Conservation (phyloP, 495 filamentous ascomycete genomes). For the Penicillium soppii region DNA sequence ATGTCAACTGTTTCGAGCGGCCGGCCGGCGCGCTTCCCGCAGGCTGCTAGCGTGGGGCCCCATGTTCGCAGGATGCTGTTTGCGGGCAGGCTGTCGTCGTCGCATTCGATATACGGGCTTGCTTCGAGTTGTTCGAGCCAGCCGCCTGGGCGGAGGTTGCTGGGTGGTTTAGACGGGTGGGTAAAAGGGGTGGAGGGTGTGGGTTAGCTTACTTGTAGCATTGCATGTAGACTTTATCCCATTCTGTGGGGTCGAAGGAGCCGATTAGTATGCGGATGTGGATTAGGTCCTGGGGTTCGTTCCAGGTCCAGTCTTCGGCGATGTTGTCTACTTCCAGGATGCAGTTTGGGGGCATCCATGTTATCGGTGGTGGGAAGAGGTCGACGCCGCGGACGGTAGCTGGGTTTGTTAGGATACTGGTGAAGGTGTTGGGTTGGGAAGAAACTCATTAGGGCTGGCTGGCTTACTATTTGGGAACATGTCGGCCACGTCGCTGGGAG, state of each 20-base stretch:
- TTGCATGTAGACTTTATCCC: conserved; percentile 27
- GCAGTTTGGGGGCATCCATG: conserved; percentile 34
- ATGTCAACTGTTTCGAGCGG: conserved; percentile 14
- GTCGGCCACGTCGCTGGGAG: conserved; percentile 24
- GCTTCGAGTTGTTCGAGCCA: conserved; percentile 56
- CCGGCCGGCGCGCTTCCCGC: conserved; percentile 16
- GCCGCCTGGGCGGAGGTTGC: conserved; percentile 45
- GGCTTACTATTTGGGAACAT: conserved; percentile 17
- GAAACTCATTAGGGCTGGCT: background rate
- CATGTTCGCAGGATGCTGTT: conserved; percentile 27
- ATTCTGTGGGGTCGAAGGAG: conserved; percentile 22
- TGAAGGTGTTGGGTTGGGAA: background rate
- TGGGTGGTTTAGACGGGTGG: background rate
- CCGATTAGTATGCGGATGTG: conserved; percentile 27
- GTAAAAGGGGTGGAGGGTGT: background rate
- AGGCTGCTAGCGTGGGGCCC: conserved; percentile 15
- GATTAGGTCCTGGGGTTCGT: conserved; percentile 30
- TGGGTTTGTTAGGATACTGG: conserved; percentile 4
- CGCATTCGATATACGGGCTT: conserved; percentile 32
- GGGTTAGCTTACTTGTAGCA: conserved; percentile 21
- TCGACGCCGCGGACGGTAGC: conserved; percentile 22
- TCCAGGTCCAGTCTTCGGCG: conserved; percentile 28
- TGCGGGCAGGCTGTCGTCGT: conserved; percentile 40
- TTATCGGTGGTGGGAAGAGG: conserved; percentile 21
- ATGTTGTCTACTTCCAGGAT: conserved; percentile 29